Evolutionary conservation across 768 basidiomycete species (phyloP).

Genomic region (Boletus speciosus): DNA sequence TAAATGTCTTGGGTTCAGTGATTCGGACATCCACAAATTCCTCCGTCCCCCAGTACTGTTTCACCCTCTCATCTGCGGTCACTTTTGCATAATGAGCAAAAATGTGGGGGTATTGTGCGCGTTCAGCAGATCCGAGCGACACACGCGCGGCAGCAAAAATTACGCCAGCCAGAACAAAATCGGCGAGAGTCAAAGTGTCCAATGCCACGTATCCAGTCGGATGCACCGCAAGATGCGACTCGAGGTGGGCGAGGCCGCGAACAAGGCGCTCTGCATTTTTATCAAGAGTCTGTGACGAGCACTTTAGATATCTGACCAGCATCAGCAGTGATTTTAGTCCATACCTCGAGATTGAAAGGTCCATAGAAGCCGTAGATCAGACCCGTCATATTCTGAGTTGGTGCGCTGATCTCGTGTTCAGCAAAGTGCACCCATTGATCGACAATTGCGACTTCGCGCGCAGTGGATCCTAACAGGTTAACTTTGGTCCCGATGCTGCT

Average conservation of each 20-base stretch:
- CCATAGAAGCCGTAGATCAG: slow-evolving; percentile 1
- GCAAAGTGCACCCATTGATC: slow-evolving; percentile 16
- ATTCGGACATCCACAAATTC: slow-evolving; percentile 4
- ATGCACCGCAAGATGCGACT: slow-evolving; percentile 8
- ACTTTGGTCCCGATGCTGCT: slow-evolving; percentile 12
- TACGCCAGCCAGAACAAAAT: slow-evolving; percentile 15
- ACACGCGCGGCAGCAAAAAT: not conserved
- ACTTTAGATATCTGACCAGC: not conserved
- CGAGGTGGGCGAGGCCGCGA: slow-evolving; percentile 11
- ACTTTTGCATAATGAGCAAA: slow-evolving; percentile 22
- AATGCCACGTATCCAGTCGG: slow-evolving; percentile 12
- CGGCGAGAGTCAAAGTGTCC: slow-evolving; percentile 16
- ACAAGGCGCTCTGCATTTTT: not conserved
- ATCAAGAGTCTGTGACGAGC: not conserved
- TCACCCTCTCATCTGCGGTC: slow-evolving; percentile 10
- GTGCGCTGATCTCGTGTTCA: slow-evolving; percentile 9
- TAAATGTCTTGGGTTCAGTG: not conserved
- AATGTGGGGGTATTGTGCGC: slow-evolving; percentile 11
- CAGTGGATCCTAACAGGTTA: slow-evolving; percentile 7
- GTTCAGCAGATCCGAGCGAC: slow-evolving; percentile 11
- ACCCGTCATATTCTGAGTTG: not conserved
- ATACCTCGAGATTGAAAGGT: slow-evolving; percentile 8
- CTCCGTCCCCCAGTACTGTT: slow-evolving; percentile 10
- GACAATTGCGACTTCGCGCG: slow-evolving; percentile 8
- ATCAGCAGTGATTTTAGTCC: not conserved